Conservation (phyloP, 1,284 basidiomycete species). For the Leccinum pseudoinsigne region DNA sequence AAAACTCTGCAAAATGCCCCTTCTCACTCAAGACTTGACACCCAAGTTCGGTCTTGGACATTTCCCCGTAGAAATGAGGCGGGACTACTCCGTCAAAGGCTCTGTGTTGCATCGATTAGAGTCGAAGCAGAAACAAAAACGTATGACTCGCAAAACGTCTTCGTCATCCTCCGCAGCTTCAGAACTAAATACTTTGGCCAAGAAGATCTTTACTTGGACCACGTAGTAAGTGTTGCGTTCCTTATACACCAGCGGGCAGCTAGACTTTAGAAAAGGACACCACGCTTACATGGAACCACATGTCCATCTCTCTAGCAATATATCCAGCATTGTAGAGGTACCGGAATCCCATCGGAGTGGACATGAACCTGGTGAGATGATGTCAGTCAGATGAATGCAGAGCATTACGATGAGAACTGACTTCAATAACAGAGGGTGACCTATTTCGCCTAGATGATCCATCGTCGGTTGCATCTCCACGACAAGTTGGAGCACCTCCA, state of each 20-base stretch:
- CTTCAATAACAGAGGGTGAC: constrained; percentile 87
- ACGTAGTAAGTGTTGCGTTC: constrained; percentile 88
- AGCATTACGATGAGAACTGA: constrained; percentile 37
- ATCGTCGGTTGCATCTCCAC: constrained; percentile 94
- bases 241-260: constrained; percentile 40
- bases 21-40: constrained; percentile 89
- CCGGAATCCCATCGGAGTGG: constrained; percentile 89
- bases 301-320: constrained; percentile 93
- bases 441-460: constrained; percentile 93
- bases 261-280: not conserved
- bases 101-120: constrained; percentile 35
- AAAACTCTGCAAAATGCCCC: constrained; percentile 91
- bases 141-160: constrained; percentile 53
- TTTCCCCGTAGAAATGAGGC: constrained; percentile 96
- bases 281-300: constrained; percentile 87
- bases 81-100: constrained; percentile 89
- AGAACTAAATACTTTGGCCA: constrained; percentile 73
- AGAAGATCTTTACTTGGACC: constrained; percentile 84
- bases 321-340: constrained; percentile 92
- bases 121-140: not conserved
- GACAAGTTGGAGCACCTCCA: constrained; percentile 84
- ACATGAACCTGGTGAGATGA: constrained; percentile 75
- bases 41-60: constrained; percentile 94
- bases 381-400: constrained; percentile 14
- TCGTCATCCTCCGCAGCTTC: constrained; percentile 62